These are phyloP conservation scores for Remersonia thermophila DNA, from an alignment of 2,329 filamentous ascomycete species.

Conservation along the genomic window DNA sequence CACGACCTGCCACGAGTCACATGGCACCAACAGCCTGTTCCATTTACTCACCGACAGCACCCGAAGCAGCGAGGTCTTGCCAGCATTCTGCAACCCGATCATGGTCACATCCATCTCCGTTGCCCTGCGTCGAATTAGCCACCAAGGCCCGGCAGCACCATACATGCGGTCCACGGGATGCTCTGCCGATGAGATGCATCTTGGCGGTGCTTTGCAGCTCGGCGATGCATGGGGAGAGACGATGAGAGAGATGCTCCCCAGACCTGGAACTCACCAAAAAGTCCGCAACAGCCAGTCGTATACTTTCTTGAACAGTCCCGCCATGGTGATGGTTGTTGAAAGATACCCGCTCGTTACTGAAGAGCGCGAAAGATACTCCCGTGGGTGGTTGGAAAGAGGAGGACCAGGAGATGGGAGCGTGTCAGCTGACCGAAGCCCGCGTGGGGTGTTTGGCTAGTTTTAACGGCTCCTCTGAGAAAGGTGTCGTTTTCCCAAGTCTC, in stretches of 20 bases:
- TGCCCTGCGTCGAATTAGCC: constrained; percentile 48
- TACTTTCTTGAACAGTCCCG: constrained; percentile 80
- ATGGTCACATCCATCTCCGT: constrained; percentile 99
- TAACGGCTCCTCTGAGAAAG: no score
- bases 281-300: constrained; percentile 98
- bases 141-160: no score
- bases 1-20: constrained; percentile 1
- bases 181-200: constrained; percentile 15
- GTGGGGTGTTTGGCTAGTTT: no score
- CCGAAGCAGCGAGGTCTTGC: constrained; percentile 88
- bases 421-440: no score
- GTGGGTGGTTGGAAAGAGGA: constrained; percentile 1
- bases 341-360: constrained; percentile 1
- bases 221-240: constrained; percentile 1
- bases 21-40: no score
- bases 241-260: constrained; percentile 11
- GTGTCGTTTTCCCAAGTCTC: not conserved
- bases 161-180: no score
- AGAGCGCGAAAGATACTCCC: not conserved
- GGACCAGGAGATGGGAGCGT: not conserved
- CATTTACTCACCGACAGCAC: constrained; percentile 75
- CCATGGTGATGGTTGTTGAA: constrained; percentile 48
- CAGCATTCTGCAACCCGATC: constrained; percentile 95
- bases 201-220: constrained; percentile 18
- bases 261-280: constrained; percentile 63